Percentiles rank a stretch among this genome's conserved stretches.
phyloP scores from a whole-genome alignment of 768 basidiomycete species.

The Leccinum broughii region DNA sequence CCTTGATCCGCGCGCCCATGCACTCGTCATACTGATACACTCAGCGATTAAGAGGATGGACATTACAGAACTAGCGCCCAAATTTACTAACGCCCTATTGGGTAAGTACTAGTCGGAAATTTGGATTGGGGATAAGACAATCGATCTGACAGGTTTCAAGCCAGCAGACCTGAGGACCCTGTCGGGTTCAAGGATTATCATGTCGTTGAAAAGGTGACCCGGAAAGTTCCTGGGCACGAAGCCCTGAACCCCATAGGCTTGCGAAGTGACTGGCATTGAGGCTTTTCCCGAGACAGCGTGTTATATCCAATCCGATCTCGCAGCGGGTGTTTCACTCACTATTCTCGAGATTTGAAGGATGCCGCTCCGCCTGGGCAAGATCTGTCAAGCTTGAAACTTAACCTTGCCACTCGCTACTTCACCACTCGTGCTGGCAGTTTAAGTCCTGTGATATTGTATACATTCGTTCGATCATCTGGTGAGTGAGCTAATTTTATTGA shows the following conservation, averaged over 20 bases:
- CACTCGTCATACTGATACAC: not conserved
- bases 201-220: not conserved
- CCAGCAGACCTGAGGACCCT: not conserved
- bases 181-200: not conserved
- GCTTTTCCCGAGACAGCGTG: not conserved
- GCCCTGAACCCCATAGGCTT: not conserved
- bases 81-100: not conserved
- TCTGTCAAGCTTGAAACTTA: not conserved
- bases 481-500: not conserved
- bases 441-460: not conserved
- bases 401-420: not conserved
- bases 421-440: not conserved
- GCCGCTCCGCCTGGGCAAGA: not conserved
- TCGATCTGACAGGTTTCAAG: not conserved
- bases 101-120: not conserved
- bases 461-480: not conserved
- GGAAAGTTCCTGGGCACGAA: not conserved
- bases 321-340: not conserved
- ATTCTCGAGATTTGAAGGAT: not conserved
- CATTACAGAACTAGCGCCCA: not conserved
- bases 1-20: not conserved
- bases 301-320: not conserved
- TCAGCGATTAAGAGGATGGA: not conserved
- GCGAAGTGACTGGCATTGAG: not conserved
- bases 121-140: not conserved